These are phyloP conservation scores for Auricularia cornea DNA, from an alignment of 768 basidiomycete species.

Conservation along the genomic window DNA sequence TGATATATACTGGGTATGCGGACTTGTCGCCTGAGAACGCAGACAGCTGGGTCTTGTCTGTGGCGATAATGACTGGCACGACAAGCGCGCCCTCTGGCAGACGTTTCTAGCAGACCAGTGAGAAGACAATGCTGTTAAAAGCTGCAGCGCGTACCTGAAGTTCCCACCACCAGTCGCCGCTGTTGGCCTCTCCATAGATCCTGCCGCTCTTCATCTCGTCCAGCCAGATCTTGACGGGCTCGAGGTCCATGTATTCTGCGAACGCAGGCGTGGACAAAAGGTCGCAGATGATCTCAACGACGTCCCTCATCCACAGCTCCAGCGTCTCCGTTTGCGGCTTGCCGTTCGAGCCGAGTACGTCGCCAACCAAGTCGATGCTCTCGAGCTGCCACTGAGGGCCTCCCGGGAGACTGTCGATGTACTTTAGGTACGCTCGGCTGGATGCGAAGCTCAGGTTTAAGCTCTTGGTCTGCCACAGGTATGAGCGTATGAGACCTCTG, in stretches of 20 bases:
- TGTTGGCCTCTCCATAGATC: conserved; percentile 16
- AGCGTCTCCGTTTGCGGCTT: neutral
- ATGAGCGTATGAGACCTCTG: too few relatives aligned
- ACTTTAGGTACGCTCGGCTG: neutral
- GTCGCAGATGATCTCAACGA: conserved; percentile 20
- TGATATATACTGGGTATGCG: conserved; percentile 39
- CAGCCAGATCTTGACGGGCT: conserved; percentile 3
- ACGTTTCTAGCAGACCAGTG: neutral
- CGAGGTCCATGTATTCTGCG: conserved; percentile 3
- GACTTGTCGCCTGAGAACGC: conserved; percentile 7
- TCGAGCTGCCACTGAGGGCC: neutral
- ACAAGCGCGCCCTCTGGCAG: conserved; percentile 11
- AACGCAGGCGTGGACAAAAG: conserved; percentile 17
- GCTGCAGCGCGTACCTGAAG: conserved; percentile 13
- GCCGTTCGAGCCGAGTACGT: neutral
- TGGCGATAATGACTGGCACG: conserved; percentile 7
- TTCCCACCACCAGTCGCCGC: conserved; percentile 19
- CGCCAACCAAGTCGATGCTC: neutral
- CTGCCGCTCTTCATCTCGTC: conserved; percentile 5
- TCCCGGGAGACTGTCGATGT: neutral
- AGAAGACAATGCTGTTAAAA: too few relatives aligned
- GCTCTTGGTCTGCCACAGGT: neutral
- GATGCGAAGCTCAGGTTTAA: neutral
- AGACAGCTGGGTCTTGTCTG: conserved; percentile 12
- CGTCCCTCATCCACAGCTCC: conserved; percentile 18